Evolutionary conservation across 352 stramenopile species (phyloP).

Genomic region (Globisporangium megalacanthum): DNA sequence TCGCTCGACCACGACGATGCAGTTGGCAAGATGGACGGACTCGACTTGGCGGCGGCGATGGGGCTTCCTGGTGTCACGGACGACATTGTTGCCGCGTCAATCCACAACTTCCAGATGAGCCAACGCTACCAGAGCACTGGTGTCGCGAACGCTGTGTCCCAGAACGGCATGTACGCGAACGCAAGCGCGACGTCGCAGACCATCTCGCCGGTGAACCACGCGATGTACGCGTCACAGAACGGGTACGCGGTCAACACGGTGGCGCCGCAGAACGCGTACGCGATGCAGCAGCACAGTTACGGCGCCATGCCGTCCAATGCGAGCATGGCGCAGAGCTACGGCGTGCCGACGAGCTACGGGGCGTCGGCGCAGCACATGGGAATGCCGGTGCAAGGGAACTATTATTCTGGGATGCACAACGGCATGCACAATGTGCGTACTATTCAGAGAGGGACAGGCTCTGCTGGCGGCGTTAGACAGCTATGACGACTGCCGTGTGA

Average conservation of each 20-base stretch:
- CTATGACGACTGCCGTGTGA: neutral
- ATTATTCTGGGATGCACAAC: constrained; percentile 6
- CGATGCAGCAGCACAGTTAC: constrained; percentile 28
- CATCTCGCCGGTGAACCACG: constrained; percentile 33
- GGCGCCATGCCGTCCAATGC: constrained; percentile 39
- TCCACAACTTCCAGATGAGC: constrained; percentile 72
- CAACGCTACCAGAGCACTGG: constrained; percentile 35
- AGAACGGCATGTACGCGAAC: constrained; percentile 8
- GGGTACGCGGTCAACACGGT: constrained; percentile 31
- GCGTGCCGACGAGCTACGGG: constrained; percentile 22
- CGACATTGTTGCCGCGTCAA: constrained; percentile 61
- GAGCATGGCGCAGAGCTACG: constrained; percentile 44
- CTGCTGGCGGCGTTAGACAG: neutral
- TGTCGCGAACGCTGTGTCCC: constrained; percentile 2
- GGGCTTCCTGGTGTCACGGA: constrained; percentile 57
- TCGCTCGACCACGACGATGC: constrained; percentile 7
- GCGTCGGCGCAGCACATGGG: constrained; percentile 4
- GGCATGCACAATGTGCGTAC: constrained; percentile 12
- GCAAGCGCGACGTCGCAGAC: constrained; percentile 13
- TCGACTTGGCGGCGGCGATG: constrained; percentile 26
- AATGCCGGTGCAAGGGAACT: constrained; percentile 13
- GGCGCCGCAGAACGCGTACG: constrained; percentile 18
- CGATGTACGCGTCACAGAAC: constrained; percentile 43
- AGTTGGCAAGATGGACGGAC: constrained; percentile 16
- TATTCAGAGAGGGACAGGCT: too few species aligned